Evolutionary conservation across 176 grass and related monocot species (phyloP), one percentile per base, ranked within the genome.

Genomic region (Aegilops tauschii): DNA sequence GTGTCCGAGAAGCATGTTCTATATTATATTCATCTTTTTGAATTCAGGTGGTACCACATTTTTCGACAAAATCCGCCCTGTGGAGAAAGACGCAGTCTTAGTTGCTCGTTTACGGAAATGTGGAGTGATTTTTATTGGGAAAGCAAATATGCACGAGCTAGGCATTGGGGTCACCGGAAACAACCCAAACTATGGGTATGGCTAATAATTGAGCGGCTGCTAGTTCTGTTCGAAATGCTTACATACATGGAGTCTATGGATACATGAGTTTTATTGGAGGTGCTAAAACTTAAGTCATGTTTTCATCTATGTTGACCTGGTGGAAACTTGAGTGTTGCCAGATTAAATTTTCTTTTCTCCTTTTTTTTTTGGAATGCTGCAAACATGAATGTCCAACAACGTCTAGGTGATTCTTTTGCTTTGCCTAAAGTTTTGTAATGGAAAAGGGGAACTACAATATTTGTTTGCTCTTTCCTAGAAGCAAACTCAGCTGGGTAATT

Each of bases 101-200:
- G 97, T 99, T 75, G 87, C 90, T 83, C 89, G 94, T 66, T 87
- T 99, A 88, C 85, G 94, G 42, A 91, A 56, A 89, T 99, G 97
- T 90, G 94, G 97, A 84, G 97, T 95, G 16, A 83, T 99, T 82
- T 89, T 96, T 80, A 91, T 99, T 1, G 97, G 97, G 8, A 99
- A 99, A 92, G 97, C 94, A 73, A 99, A 99, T 87, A 99, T 99
- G 97, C 97, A 99, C 83, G 97, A 99, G 77, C 80, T 99, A 47
- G 97, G 97, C 34, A 83, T 99, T 85, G 97, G 97, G 18, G 91
- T 93, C 65, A 99, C 97, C 3, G 97, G 97, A 61, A 99, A 96
- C 80, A 99, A 99, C 91, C 90, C 97, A 86, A 99, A 93, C 80
- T 91, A 99, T 74, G 97, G 97, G 97, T 99, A 93, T 4, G 69